Base-by-base conservation (phyloP, 768 basidiomycete genomes). In the Cystobasidium onofrii region DNA sequence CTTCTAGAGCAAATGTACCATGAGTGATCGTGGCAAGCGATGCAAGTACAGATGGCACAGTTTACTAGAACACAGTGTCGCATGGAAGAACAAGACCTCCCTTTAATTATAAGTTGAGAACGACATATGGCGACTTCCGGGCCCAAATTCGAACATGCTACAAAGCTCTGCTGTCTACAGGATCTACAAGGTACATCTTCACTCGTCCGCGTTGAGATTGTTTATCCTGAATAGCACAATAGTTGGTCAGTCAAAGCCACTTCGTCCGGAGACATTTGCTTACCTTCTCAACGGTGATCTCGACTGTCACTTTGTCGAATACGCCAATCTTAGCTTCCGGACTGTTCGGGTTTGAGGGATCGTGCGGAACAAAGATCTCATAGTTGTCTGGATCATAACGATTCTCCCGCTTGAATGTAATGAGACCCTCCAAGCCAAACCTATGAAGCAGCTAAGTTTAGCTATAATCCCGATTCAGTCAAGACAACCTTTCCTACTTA, bases 341-440 rank as follows among this genome's bases (percentile, higher is more conserved):
- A 20, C 78, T 75, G 2, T 75, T 55, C 15, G 73, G 17, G 20
- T 75, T 46, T 12, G 54, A 44, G 3, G 23, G 23, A 18, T 75
- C 62, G 9, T 82, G 80, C 0, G 90, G 89, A 2, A 97, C 83
- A 0, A 87, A 86, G 65, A 98, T 86, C 0, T 86, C 87, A 80
- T 95, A 97, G 77, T 89, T 89, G 43, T 98, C 95, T 20, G 92
- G 87, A 77, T 99, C 92, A 79, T 93, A 97, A 65, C 88, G 85
- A 69, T 87, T 90, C 73, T 91, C 90, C 15, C 87, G 87, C 83
- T 93, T 93, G 86, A 99, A 97, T 78, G 87, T 91, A 74, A 99
- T 88, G 31, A 99, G 83, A 0, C 96, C 96, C 81, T 97, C 94
- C 63, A 99, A 85, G 2, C 95, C 95, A 65, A 96, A 85, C 79